A percentile compares a stretch with the other conserved stretches of the same genome.
Evolutionary conservation across 441 rosid genomes (phyloP).

Genomic region (Erodium moschatum): DNA sequence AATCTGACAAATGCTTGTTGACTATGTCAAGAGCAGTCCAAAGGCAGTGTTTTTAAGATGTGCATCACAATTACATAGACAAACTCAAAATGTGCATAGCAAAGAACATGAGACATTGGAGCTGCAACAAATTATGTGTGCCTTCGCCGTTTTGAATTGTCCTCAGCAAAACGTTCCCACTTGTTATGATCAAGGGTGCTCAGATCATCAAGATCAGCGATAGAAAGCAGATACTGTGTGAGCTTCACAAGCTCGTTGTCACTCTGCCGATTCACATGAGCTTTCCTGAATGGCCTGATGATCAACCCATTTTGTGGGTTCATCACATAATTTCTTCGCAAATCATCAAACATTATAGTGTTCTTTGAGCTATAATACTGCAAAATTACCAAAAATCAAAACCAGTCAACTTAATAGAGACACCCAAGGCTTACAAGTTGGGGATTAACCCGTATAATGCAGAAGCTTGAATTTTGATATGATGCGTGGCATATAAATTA

Average conservation of each 20-base stretch:
- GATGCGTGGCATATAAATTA: too few species aligned
- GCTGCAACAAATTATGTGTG: slow-evolving; percentile 30
- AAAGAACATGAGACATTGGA: background rate
- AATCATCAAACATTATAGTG: slow-evolving; percentile 92
- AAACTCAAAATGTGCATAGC: too few species aligned
- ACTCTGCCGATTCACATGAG: slow-evolving; percentile 71
- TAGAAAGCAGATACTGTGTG: slow-evolving; percentile 71
- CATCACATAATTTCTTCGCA: slow-evolving; percentile 82
- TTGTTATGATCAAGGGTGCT: slow-evolving; percentile 57
- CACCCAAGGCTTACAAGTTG: background rate
- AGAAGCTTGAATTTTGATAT: too few species aligned
- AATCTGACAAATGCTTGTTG: too few species aligned
- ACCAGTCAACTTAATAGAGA: slow-evolving; percentile 3
- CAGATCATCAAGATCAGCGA: slow-evolving; percentile 73
- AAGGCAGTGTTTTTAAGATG: too few species aligned
- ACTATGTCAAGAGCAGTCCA: too few species aligned
- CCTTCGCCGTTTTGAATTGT: slow-evolving; percentile 58
- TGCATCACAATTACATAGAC: too few species aligned
- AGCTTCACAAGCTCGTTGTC: slow-evolving; percentile 85
- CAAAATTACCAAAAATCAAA: slow-evolving; percentile 17
- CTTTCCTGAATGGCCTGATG: slow-evolving; percentile 78
- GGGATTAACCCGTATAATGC: too few species aligned
- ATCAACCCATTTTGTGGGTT: slow-evolving; percentile 85
- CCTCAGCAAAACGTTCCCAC: slow-evolving; percentile 66
- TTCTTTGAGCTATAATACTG: slow-evolving; percentile 73